Percentiles rank a stretch among this genome's conserved stretches.
Evolutionary conservation across 345 rosid species (phyloP).

Genomic region (Populus tremula): DNA sequence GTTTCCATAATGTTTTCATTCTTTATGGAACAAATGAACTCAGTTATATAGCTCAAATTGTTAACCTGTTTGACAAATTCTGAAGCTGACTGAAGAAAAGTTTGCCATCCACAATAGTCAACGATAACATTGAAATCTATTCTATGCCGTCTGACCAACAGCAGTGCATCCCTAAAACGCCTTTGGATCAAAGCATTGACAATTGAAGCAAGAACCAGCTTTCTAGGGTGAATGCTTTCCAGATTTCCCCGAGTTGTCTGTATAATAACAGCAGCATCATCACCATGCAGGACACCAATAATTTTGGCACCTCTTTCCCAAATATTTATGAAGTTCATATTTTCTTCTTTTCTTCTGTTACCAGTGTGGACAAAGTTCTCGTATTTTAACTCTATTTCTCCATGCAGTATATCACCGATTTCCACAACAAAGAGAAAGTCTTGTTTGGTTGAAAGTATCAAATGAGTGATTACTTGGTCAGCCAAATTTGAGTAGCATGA

Average conservation of each 20-base stretch:
- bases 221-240: conserved; percentile 88
- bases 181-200: conserved; percentile 62
- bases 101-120: conserved; percentile 82
- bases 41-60: conserved; percentile 82
- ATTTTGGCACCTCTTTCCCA: conserved; percentile 96
- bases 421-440: conserved; percentile 80
- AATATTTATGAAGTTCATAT: conserved; percentile 51
- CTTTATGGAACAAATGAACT: conserved; percentile 81
- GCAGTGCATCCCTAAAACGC: conserved; percentile 73
- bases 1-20: conserved; percentile 67
- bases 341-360: conserved; percentile 61
- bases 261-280: conserved; percentile 76
- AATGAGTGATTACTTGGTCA: conserved; percentile 69
- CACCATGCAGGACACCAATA: conserved; percentile 86
- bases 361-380: conserved; percentile 45
- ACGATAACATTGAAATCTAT: conserved; percentile 84
- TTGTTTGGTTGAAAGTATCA: conserved; percentile 80
- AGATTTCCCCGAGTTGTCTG: conserved; percentile 87
- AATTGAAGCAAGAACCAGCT: conserved; percentile 77
- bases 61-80: conserved; percentile 81
- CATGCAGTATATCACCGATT: conserved; percentile 56
- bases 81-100: conserved; percentile 64
- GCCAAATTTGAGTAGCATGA: conserved; percentile 72
- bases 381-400: conserved; percentile 51
- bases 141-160: conserved; percentile 94